These are phyloP conservation scores for Crucibulum laeve DNA, from an alignment of 768 basidiomycete genomes.

Conservation along the genomic window DNA sequence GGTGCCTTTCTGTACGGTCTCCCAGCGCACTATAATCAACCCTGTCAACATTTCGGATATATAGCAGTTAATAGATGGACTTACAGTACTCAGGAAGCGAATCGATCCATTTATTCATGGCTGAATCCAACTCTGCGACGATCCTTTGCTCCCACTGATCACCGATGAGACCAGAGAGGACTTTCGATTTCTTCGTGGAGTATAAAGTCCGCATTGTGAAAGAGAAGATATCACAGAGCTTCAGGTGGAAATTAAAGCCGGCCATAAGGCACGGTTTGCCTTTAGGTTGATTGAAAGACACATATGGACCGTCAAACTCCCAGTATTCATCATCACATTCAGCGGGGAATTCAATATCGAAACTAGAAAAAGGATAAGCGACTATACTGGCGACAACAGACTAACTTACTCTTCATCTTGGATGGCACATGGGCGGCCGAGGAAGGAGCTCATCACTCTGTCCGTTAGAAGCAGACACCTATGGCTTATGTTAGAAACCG, in stretches of 20 bases:
- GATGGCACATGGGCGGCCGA: conserved; percentile 65
- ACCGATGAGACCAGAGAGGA: conserved; percentile 36
- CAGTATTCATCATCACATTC: conserved; percentile 51
- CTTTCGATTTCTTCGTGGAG: conserved; percentile 36
- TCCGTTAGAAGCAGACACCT: conserved; percentile 29
- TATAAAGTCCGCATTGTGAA: conserved; percentile 59
- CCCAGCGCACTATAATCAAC: conserved; percentile 28
- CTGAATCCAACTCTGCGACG: conserved; percentile 60
- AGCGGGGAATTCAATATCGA: conserved; percentile 62
- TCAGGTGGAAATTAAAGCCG: conserved; percentile 49
- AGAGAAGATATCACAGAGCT: conserved; percentile 58
- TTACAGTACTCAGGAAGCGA: conserved; percentile 52
- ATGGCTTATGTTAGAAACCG: not conserved
- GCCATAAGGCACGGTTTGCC: conserved; percentile 51
- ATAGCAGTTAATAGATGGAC: conserved; percentile 10
- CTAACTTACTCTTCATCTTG: conserved; percentile 67
- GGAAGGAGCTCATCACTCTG: conserved; percentile 33
- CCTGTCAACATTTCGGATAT: not conserved
- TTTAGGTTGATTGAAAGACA: conserved; percentile 58
- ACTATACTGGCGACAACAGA: not conserved
- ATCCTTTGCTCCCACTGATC: conserved; percentile 52
- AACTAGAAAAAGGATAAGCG: conserved; percentile 27
- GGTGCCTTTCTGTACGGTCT: conserved; percentile 25
- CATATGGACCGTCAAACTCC: conserved; percentile 39
- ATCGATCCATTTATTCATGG: conserved; percentile 59